Conservation (phyloP, 768 basidiomycete species). For the Tephrocybe sp. region DNA sequence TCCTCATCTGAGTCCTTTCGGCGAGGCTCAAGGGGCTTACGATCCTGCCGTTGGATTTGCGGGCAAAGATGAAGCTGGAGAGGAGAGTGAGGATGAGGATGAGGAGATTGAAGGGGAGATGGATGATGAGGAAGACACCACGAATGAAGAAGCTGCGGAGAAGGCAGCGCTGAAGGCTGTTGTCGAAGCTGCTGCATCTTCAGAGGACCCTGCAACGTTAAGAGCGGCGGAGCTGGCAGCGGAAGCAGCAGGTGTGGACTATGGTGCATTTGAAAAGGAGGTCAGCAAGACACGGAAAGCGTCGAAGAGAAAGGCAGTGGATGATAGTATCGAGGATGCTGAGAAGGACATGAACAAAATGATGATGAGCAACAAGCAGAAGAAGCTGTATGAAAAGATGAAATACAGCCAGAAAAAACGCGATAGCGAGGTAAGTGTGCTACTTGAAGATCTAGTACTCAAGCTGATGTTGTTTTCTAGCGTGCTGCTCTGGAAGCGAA, state of each 20-base stretch:
- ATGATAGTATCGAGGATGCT: constrained; percentile 32
- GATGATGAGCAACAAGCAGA: constrained; percentile 95
- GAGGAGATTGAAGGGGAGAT: constrained; percentile 29
- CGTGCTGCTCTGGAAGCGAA: constrained; percentile 58
- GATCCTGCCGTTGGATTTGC: constrained; percentile 49
- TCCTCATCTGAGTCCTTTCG: constrained; percentile 95
- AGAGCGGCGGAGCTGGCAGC: constrained; percentile 91
- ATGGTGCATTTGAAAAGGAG: constrained; percentile 73
- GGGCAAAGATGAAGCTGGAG: constrained; percentile 29
- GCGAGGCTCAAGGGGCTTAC: constrained; percentile 75
- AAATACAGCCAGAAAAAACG: constrained; percentile 82
- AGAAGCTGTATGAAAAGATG: constrained; percentile 92
- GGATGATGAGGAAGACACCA: constrained; percentile 19
- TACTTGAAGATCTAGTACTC: not conserved
- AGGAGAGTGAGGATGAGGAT: constrained; percentile 30
- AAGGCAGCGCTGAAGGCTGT: constrained; percentile 30
- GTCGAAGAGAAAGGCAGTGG: constrained; percentile 23
- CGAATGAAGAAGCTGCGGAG: constrained; percentile 21
- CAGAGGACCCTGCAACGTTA: constrained; percentile 63
- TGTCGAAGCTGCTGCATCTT: constrained; percentile 26
- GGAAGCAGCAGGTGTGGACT: constrained; percentile 83
- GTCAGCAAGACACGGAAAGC: constrained; percentile 57
- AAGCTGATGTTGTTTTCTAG: constrained; percentile 34
- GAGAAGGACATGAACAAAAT: constrained; percentile 95
- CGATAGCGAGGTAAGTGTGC: constrained; percentile 65